phyloP scores from a whole-genome alignment of 768 basidiomycete genomes.

The Agrocybe pediades region DNA sequence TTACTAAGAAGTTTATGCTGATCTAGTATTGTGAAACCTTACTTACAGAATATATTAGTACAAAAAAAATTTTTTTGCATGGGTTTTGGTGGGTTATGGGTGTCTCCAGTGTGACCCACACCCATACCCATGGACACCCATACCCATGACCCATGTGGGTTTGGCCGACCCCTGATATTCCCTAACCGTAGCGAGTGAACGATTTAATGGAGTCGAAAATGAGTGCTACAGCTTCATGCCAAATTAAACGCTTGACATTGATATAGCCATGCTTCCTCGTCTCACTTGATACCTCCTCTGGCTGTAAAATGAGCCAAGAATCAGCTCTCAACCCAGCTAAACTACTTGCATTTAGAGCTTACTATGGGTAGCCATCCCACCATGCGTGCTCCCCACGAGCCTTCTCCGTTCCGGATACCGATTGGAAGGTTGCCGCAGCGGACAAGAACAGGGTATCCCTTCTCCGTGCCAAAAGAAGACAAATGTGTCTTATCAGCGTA shows the following conservation, averaged over 20 bases:
- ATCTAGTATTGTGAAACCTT: too few relatives aligned
- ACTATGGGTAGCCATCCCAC: slow-evolving; percentile 40
- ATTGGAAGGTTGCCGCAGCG: slow-evolving; percentile 30
- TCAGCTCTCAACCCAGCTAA: too few relatives aligned
- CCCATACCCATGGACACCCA: too few relatives aligned
- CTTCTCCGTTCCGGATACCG: slow-evolving; percentile 30
- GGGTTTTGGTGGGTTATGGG: too few relatives aligned
- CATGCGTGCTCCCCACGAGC: slow-evolving; percentile 32
- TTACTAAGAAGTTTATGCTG: too few relatives aligned
- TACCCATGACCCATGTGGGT: too few relatives aligned
- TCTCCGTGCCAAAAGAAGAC: slow-evolving; percentile 35
- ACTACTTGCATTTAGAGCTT: not conserved
- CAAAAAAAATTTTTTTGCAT: too few relatives aligned
- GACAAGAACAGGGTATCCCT: slow-evolving; percentile 37
- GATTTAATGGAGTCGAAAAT: not conserved
- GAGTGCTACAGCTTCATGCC: not conserved
- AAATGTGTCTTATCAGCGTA: slow-evolving; percentile 42
- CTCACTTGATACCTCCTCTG: not conserved
- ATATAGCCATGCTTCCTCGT: not conserved
- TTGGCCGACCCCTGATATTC: too few relatives aligned
- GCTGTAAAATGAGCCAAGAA: too few relatives aligned
- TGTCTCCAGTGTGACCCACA: too few relatives aligned
- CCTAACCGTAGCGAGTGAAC: too few relatives aligned
- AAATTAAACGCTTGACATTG: not conserved
- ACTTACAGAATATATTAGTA: too few relatives aligned